Percentiles rank a stretch among this genome's conserved stretches.
Conservation (phyloP, 2,329 filamentous ascomycete genomes). For the Fusarium irregulare region DNA sequence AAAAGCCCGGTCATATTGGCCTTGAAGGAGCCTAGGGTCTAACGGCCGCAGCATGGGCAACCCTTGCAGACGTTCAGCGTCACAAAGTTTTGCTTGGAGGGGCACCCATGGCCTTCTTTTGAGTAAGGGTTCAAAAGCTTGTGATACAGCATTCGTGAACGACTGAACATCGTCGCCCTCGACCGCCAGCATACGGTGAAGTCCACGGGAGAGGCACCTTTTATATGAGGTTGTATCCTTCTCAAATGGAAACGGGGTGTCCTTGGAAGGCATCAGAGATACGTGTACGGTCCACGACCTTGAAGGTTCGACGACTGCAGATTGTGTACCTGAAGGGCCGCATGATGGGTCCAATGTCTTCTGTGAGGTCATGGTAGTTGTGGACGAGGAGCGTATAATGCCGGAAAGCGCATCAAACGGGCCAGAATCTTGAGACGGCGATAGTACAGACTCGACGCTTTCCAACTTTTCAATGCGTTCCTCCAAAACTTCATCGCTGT, state of each 20-base stretch:
- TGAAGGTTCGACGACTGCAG: constrained; percentile 32
- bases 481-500: constrained; percentile 64
- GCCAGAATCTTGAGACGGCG: constrained; percentile 40
- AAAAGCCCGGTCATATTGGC: constrained; percentile 62
- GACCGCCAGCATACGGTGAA: constrained; percentile 68
- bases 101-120: constrained; percentile 66
- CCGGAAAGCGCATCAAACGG: constrained; percentile 17
- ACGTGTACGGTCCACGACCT: constrained; percentile 69
- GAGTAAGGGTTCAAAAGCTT: constrained; percentile 62
- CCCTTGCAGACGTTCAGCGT: constrained; percentile 64
- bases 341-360: constrained; percentile 15
- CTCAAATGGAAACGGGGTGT: constrained; percentile 69
- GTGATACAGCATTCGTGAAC: constrained; percentile 61
- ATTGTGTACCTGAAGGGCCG: constrained; percentile 2
- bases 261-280: constrained; percentile 65
- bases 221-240: constrained; percentile 71
- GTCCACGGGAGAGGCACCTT: constrained; percentile 68
- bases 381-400: constrained; percentile 32
- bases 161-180: constrained; percentile 61
- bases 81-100: constrained; percentile 68
- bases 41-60: constrained; percentile 70
- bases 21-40: constrained; percentile 56
- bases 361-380: constrained; percentile 10
- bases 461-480: constrained; percentile 65
- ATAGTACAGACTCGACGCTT: constrained; percentile 38